Base-by-base conservation (phyloP, 805 yeast species). In the Lachancea waltii region DNA sequence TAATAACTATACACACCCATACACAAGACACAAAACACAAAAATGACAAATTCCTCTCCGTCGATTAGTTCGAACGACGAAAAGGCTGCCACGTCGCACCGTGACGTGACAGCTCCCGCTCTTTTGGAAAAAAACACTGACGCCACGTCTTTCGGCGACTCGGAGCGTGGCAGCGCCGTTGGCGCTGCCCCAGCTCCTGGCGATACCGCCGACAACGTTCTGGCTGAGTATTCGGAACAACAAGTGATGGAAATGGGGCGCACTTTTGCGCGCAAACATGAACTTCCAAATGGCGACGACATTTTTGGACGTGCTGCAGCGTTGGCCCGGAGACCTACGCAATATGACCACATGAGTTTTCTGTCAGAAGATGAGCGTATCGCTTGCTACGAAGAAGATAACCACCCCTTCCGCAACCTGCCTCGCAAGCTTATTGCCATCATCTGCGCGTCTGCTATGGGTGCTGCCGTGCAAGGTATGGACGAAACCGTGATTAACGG, bases 391-490 rank as follows among this genome's bases (percentile, higher is more conserved):
- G 56, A 57, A 35, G 87, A 72, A 43, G 51, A 50, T 18, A 57
- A 65, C 21, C 70, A 67, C 30, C 72, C 70, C 13, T 74, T 70
- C 75, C 57, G 56, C 27, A 45, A 51, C 9, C 55, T 63, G 42
- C 64, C 64, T 16, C 46, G 50, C 7, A 74, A 69, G 42, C 63
- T 81, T 48, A 56, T 72, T 44, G 74, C 65, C 42, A 73, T 80
- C 40, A 75, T 81, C 38, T 69, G 77, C 10, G 70, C 79, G 47
- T 77, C 81, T n/a, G 79, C 86, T 1, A 70, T 80, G 74, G 81
- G 84, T 36, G 89, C 87, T 15, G 83, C 83, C 15, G 81, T 80
- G 28, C 86, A 80, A 57, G 87, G 89, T 58, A 80, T 81, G 79
- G 87, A 81, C 60, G 85, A 81, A 57, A 67, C 84, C 4, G 85